phyloP scores from a whole-genome alignment of 1,139 yeast species.

The Debaryomyces nepalensis region DNA sequence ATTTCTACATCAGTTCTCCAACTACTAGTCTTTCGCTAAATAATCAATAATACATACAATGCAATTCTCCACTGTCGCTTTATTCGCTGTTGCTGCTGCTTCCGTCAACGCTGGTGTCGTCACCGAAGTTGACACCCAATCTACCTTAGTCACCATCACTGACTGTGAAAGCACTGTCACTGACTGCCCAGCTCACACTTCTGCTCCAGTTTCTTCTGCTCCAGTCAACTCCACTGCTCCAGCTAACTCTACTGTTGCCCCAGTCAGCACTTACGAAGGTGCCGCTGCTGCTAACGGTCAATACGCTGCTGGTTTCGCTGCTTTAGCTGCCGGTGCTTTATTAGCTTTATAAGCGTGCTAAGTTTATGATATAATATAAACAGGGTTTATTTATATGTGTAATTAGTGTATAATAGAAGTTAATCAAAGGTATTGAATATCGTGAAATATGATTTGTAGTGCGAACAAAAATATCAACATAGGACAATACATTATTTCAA shows the following conservation, averaged over 20 bases:
- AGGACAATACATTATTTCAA: too few relatives aligned
- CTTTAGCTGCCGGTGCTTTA: conserved; percentile 57
- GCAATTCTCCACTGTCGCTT: conserved; percentile 54
- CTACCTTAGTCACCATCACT: conserved; percentile 47
- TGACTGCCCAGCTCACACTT: conserved; percentile 43
- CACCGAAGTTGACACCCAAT: conserved; percentile 36
- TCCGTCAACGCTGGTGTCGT: conserved; percentile 41
- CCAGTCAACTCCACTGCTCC: conserved; percentile 22
- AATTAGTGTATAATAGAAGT: conserved; percentile 11
- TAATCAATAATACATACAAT: conserved; percentile 26
- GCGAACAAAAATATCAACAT: too few relatives aligned
- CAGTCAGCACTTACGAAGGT: conserved; percentile 46
- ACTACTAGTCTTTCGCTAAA: conserved; percentile 34
- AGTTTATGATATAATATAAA: conserved; percentile 8
- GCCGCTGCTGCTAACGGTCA: conserved; percentile 40
- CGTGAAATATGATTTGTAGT: background rate
- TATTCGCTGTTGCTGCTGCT: conserved; percentile 46
- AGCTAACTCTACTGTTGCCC: conserved; percentile 32
- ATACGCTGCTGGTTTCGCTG: conserved; percentile 53
- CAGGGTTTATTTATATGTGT: conserved; percentile 10
- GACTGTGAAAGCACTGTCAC: conserved; percentile 45
- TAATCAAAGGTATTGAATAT: conserved; percentile 1
- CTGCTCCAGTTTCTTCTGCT: conserved; percentile 24
- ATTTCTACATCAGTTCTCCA: conserved; percentile 4
- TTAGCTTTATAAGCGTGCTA: conserved; percentile 47